Base-by-base conservation (phyloP, 257 asterid species). In the Cruciata laevipes region DNA sequence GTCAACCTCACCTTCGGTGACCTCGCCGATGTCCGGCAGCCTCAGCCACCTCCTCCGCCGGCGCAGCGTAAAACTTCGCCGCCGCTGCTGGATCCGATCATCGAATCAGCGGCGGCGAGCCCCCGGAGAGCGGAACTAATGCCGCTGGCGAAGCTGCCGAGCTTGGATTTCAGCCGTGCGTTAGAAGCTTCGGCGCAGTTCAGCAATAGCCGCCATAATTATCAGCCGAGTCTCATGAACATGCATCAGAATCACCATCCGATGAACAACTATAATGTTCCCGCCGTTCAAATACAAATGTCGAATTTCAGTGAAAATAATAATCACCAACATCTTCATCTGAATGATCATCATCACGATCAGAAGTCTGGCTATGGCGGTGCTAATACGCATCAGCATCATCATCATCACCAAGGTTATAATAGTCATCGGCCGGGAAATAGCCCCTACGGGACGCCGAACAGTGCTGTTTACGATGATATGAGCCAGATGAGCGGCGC, bases 1-100 rank as follows among this genome's bases (percentile, higher is more conserved):
- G 97, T 90, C 2, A 90, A 90, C 81, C 97, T 90, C 66, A 87
- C 94, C 23, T 87, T 90, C 71, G 85, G 83, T 71, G 91, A 89
- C 74, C 75, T 89, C 0, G 93, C 91, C 35, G 77, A 87, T 71
- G 71, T 87, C 60, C 60, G 60, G 25, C 60, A 21, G 12, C 60
- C 24, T 1, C 60, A 3, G 5, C 60, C 21, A 0, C 58, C 21
- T 14, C 56, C 56, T 12, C 56, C 60, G 13, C 4, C 55, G 11
- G 0, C 20, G 3, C 55, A 81, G 1, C 76, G 69, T 32, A 80
- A 78, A 20, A 82, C 65, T 3, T 1, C 78, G 0, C 59, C 10
- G 27, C 60, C 51, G 5, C 17, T 47, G 1, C 21, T 47, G 71
- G 79, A 76, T 8, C 63, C 75, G 63, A 53, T 68, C 33, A 2